Base-by-base conservation (phyloP, 768 basidiomycete genomes). In the Leccinum incarnatum region DNA sequence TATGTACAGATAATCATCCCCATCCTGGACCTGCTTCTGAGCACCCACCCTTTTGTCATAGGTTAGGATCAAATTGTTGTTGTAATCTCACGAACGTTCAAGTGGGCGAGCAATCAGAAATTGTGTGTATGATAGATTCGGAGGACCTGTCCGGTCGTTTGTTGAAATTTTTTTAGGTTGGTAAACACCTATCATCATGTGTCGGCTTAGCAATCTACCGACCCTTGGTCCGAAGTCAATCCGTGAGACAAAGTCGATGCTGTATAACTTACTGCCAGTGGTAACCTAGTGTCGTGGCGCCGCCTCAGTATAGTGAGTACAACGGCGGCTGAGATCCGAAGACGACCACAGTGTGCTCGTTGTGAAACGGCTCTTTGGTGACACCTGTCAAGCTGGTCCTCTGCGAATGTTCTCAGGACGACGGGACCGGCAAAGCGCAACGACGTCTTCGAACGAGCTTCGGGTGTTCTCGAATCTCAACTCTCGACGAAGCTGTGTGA, bases 341-440 rank as follows among this genome's bases (percentile, higher is more conserved):
- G 42, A 45, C 42, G n/a, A 15, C 42, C n/a, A 29, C 29, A 10
- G 29, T 42, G 40, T 4, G 40, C n/a, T 11, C 23, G 21, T 23
- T 14, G 8, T 54, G 60, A 66, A 56, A 63, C 63, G 21, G 17
- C 25, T 9, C 42, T 29, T 23, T n/a, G n/a, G 6, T 45, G 64
- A 56, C 49, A 51, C 19, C 53, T 63, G 51, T 37, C 63, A 56
- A 49, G 34, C 19, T 49, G 48, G 34, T 32, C 34, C 51, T 49
- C 48, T 49, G 25, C 17, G 17, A 14, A 12, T 17, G 45, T 63
- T 52, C 56, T 55, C 51, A 27, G n/a, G 57, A 25, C 29, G 25
- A 50, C 46, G 14, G 40, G 59, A 7, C n/a, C 30, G 30, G 37
- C 29, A 3, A 9, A 46, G 57, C 32, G 5, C 23, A 7, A 34